Base-by-base conservation (phyloP, 2,329 filamentous ascomycete genomes). In the Botrytis sinoallii region DNA sequence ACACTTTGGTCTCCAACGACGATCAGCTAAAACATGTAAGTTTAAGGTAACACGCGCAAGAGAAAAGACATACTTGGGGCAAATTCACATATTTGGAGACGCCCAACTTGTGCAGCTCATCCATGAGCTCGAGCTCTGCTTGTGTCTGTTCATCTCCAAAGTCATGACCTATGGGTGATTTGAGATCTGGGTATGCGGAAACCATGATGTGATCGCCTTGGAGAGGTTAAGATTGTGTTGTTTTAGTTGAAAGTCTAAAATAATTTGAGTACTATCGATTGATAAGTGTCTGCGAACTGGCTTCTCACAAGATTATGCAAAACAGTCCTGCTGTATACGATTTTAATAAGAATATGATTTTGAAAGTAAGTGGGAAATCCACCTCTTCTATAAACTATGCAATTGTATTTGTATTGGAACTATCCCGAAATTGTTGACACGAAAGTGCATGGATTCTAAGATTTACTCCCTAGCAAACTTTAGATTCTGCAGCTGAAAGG, bases 1-100 rank as follows among this genome's bases (percentile, higher is more conserved):
- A 80, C 81, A 0, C 80, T 84, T 73, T 85, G 82, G 69, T 84
- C 83, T 9, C 84, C 83, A 38, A 82, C 79, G 29, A 84, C 82
- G 10, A 84, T 81, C 4, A 84, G 72, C 77, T 77, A 44, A 7
- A 29, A 14, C 4, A 63, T 64, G 52, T 75, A 38, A 73, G 55
- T 22, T 57, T 22, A 18, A 6, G 40, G n/a, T 40, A 2, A 38
- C 7, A 20, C 20, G 22, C 4, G 20, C 4, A 57, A n/a, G 18
- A 14, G 44, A 38, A n/a, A 42, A 63, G 12, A n/a, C 67, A 59
- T 74, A 72, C 75, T 60, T 77, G 75, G 35, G 75, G 76, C 18
- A 77, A 64, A 42, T 74, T 73, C 9, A 77, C 32, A 59, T 75
- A 75, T 70, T 74, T 68, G 18, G 70, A 74, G 25, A 77, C 48